These are phyloP conservation scores for Fusarium robinianum DNA, from an alignment of 2,329 filamentous ascomycete genomes.

Conservation along the genomic window DNA sequence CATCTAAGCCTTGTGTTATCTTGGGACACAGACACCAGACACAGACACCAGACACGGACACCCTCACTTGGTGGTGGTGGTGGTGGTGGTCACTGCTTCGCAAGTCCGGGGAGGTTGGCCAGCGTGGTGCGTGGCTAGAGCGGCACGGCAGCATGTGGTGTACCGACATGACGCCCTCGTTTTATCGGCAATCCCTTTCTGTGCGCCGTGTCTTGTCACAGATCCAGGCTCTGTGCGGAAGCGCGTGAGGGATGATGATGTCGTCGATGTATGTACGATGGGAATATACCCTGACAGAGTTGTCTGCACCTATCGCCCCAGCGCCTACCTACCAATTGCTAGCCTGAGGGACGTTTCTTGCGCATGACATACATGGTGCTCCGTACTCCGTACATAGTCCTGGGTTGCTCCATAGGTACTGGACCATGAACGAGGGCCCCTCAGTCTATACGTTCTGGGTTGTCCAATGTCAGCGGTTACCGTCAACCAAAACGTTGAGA, in stretches of 20 bases:
- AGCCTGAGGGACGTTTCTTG: slow-evolving; percentile 20
- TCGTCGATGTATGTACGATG: slow-evolving; percentile 17
- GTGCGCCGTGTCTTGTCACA: slow-evolving; percentile 6
- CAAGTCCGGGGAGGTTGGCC: slow-evolving; percentile 29
- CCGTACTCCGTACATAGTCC: slow-evolving; percentile 12
- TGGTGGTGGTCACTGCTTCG: slow-evolving; percentile 25
- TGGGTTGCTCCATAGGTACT: slow-evolving; percentile 12
- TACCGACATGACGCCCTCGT: slow-evolving; percentile 21
- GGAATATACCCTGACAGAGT: slow-evolving; percentile 22
- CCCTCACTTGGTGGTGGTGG: too few relatives aligned
- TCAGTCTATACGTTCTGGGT: slow-evolving; percentile 8
- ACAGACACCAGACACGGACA: slow-evolving; percentile 28
- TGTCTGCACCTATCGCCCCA: slow-evolving; percentile 17
- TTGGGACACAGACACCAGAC: slow-evolving; percentile 23
- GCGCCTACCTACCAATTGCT: too few relatives aligned
- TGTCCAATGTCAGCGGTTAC: too few relatives aligned
- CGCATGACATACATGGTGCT: slow-evolving; percentile 24
- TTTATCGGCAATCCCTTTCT: slow-evolving; percentile 26
- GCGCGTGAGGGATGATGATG: slow-evolving; percentile 3
- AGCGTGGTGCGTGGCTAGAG: slow-evolving; percentile 29
- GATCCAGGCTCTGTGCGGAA: slow-evolving; percentile 16
- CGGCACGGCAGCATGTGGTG: slow-evolving; percentile 25
- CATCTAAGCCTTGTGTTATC: slow-evolving; percentile 23
- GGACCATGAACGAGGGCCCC: not conserved
- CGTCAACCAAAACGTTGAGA: too few relatives aligned